These are phyloP conservation scores for Musa beccarii DNA, from an alignment of 176 grass and related monocot genomes.

Conservation along the genomic window DNA sequence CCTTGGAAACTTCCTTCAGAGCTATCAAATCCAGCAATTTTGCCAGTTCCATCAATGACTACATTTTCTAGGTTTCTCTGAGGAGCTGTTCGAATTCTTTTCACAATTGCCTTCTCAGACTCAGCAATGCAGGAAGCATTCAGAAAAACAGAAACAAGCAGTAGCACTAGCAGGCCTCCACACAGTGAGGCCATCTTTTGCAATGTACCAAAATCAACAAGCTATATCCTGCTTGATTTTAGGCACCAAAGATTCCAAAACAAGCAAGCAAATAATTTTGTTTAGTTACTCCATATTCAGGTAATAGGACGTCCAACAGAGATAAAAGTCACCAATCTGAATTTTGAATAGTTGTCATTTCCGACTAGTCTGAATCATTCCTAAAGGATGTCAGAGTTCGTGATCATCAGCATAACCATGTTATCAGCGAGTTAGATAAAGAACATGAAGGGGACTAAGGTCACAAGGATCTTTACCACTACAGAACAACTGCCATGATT, in stretches of 20 bases:
- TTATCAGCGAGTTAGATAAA: background rate
- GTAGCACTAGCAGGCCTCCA: slow-evolving; percentile 23
- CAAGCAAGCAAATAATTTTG: background rate
- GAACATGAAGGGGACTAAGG: background rate
- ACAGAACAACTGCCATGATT: background rate
- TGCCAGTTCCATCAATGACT: slow-evolving; percentile 39
- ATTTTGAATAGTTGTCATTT: background rate
- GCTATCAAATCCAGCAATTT: slow-evolving; percentile 23
- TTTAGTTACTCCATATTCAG: background rate
- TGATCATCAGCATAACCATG: background rate
- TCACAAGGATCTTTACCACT: background rate
- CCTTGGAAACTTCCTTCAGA: slow-evolving; percentile 5
- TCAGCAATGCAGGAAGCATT: slow-evolving; percentile 26
- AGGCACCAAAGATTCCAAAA: background rate
- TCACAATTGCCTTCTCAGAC: slow-evolving; percentile 39
- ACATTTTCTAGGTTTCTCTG: slow-evolving; percentile 35
- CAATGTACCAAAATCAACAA: background rate
- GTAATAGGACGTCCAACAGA: background rate
- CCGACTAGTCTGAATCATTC: background rate
- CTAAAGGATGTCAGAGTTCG: background rate
- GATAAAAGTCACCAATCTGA: background rate
- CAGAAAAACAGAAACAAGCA: slow-evolving; percentile 29
- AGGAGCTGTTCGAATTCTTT: slow-evolving; percentile 41
- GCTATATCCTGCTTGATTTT: background rate
- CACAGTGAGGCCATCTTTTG: slow-evolving; percentile 41